phyloP scores from a whole-genome alignment of 192 early-diverging fungal genomes.

The Backusella luteola region DNA sequence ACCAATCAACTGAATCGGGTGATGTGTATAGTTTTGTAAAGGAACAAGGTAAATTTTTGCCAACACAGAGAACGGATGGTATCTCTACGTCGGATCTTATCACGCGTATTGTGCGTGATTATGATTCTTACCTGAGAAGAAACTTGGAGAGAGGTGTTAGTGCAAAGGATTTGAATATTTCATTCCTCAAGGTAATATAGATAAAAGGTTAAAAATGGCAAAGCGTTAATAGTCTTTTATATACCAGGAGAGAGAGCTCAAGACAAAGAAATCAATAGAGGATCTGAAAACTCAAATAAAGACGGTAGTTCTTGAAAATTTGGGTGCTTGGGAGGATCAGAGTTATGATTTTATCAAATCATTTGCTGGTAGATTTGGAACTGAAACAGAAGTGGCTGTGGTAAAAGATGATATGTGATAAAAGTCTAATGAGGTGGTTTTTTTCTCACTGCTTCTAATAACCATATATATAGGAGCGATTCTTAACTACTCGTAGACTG shows the following conservation, averaged over 20 bases:
- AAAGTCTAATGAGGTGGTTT: neutral
- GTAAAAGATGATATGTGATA: neutral
- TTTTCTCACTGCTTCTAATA: neutral
- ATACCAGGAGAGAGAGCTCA: constrained; percentile 65
- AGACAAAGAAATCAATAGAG: constrained; percentile 70
- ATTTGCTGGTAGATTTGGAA: constrained; percentile 65
- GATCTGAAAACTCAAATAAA: constrained; percentile 66
- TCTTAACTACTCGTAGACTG: constrained; percentile 6
- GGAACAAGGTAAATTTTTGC: constrained; percentile 61
- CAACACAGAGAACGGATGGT: constrained; percentile 78
- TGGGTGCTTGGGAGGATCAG: constrained; percentile 68
- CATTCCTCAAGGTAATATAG: constrained; percentile 65
- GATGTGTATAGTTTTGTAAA: constrained; percentile 85
- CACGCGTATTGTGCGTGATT: constrained; percentile 81
- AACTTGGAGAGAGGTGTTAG: constrained; percentile 83
- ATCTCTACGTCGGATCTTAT: constrained; percentile 81
- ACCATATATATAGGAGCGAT: constrained; percentile 3
- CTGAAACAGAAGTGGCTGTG: constrained; percentile 49
- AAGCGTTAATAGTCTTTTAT: neutral
- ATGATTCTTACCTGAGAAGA: constrained; percentile 77
- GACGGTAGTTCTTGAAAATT: constrained; percentile 64
- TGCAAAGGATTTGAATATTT: constrained; percentile 78
- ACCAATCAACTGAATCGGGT: constrained; percentile 64
- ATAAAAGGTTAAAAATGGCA: neutral
- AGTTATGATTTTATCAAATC: constrained; percentile 71